Evolutionary conservation across 1,139 yeast species (phyloP).

Genomic region (Saccharomyces hybrid): DNA sequence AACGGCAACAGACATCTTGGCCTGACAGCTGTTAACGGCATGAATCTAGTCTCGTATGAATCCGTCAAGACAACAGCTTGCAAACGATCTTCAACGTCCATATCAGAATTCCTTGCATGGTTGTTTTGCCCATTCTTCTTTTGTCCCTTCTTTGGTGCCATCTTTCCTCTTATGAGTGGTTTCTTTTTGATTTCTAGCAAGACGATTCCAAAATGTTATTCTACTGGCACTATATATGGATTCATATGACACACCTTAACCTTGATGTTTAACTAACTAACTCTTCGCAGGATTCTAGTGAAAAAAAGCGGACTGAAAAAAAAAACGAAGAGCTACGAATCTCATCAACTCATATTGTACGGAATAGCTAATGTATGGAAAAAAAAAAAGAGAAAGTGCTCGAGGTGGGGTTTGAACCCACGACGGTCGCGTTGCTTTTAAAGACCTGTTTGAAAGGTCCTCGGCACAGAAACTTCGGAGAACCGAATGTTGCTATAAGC

Average conservation of each 20-base stretch:
- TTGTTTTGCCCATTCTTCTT: slow-evolving; percentile 8
- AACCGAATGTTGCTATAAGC: slow-evolving; percentile 38
- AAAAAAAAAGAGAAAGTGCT: slow-evolving; percentile 34
- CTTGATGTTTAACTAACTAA: not conserved
- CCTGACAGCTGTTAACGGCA: slow-evolving; percentile 76
- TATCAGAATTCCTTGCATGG: slow-evolving; percentile 45
- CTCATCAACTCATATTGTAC: not conserved
- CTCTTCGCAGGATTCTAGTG: not conserved
- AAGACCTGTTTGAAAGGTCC: slow-evolving; percentile 14
- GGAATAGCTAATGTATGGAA: not conserved
- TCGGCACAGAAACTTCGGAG: slow-evolving; percentile 23
- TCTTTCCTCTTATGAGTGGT: slow-evolving; percentile 2
- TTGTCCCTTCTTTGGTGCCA: slow-evolving; percentile 20
- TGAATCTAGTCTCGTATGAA: slow-evolving; percentile 82
- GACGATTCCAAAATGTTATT: no score
- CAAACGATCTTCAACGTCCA: slow-evolving; percentile 61
- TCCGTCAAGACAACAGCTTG: slow-evolving; percentile 94
- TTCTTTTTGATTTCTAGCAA: not conserved
- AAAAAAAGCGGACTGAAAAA: not conserved
- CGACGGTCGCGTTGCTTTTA: slow-evolving; percentile 44
- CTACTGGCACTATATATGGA: no score
- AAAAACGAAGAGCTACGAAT: not conserved
- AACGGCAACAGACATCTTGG: slow-evolving; percentile 89
- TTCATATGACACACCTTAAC: no score
- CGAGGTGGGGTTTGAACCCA: slow-evolving; percentile 48